Conservation (phyloP, 2,329 filamentous ascomycete species). For the Penicillium sp. region DNA sequence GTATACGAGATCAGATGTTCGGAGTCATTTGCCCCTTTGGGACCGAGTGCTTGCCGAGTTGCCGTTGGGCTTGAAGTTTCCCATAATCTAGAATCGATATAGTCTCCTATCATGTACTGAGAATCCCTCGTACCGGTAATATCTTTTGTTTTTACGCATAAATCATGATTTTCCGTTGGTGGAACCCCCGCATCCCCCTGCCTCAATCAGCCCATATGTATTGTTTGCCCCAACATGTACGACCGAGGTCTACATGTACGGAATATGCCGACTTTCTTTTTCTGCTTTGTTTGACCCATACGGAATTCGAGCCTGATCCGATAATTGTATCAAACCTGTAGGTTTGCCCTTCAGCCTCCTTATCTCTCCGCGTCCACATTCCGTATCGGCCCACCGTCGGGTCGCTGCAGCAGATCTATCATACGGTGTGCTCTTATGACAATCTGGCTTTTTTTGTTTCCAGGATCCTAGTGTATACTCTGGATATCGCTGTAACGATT, state of each 20-base stretch:
- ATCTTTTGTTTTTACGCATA: neutral
- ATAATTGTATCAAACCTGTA: neutral
- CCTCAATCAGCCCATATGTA: slow-evolving; percentile 3
- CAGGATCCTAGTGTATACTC: neutral
- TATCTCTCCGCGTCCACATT: slow-evolving; percentile 16
- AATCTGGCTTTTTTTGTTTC: neutral
- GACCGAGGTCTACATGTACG: too few relatives aligned
- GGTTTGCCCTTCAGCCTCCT: neutral
- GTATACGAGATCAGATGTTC: neutral
- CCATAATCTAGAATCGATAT: too few relatives aligned
- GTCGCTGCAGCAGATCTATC: slow-evolving; percentile 7
- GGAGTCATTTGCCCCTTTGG: slow-evolving; percentile 1
- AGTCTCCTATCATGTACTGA: too few relatives aligned
- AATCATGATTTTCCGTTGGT: neutral
- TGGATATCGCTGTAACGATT: neutral
- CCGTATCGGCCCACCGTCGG: slow-evolving; percentile 14
- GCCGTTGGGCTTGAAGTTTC: neutral
- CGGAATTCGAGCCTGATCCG: neutral
- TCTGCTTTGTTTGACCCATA: neutral
- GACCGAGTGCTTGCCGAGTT: slow-evolving; percentile 1
- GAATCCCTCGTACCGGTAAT: too few relatives aligned
- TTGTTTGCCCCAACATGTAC: too few relatives aligned
- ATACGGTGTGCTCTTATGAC: slow-evolving; percentile 2
- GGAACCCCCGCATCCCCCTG: slow-evolving; percentile 9
- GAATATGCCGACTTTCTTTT: neutral